phyloP scores from a whole-genome alignment of 305 asterid genomes.

The Vinca major region DNA sequence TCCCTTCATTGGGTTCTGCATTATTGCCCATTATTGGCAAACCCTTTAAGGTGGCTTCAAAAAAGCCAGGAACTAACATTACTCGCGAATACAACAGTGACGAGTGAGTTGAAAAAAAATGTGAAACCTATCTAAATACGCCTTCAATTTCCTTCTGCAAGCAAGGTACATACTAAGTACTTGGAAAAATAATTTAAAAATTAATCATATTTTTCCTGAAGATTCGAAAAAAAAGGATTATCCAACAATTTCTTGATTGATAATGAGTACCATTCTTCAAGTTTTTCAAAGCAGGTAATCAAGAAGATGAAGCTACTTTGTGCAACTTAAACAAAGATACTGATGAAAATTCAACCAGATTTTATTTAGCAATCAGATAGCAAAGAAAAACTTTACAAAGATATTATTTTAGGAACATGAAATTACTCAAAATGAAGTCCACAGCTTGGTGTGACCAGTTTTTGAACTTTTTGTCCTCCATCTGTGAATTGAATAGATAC shows the following conservation, averaged over 20 bases:
- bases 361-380: neutral
- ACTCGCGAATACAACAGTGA: slow-evolving; percentile 8
- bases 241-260: neutral
- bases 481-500: slow-evolving; percentile 32
- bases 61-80: slow-evolving; percentile 13
- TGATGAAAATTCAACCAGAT: neutral
- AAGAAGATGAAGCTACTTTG: neutral
- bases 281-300: neutral
- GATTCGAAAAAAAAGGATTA: neutral
- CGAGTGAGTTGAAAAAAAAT: slow-evolving; percentile 4
- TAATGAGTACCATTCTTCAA: neutral
- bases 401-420: slow-evolving; percentile 3
- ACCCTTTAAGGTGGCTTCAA: slow-evolving; percentile 56
- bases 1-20: slow-evolving; percentile 49
- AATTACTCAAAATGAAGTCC: slow-evolving; percentile 79
- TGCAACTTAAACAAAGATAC: neutral
- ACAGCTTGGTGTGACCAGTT: slow-evolving; percentile 88
- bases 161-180: neutral
- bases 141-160: neutral
- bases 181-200: neutral
- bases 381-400: neutral
- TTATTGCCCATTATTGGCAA: slow-evolving; percentile 34
- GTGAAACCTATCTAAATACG: too few species aligned
- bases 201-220: neutral
- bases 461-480: slow-evolving; percentile 50